Percentiles rank a stretch among this genome's conserved stretches.
phyloP scores from a whole-genome alignment of 2,329 filamentous ascomycete species.

The Fusarium sp. region DNA sequence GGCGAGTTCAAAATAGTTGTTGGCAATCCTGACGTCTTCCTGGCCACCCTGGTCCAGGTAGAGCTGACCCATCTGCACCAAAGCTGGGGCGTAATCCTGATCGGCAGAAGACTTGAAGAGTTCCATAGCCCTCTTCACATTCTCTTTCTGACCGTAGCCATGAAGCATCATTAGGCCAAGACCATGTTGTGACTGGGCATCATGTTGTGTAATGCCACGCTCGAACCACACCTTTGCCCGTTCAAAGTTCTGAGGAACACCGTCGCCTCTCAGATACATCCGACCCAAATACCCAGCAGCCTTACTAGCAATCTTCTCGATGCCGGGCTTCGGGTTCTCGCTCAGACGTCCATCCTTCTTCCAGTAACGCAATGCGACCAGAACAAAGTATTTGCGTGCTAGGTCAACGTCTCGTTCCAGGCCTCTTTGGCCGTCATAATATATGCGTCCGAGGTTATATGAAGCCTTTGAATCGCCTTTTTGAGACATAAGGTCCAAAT shows the following conservation, averaged over 20 bases:
- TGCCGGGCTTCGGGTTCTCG: constrained; percentile 74
- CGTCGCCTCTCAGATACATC: constrained; percentile 91
- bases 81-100: constrained; percentile 81
- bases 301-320: constrained; percentile 84
- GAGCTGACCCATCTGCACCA: constrained; percentile 84
- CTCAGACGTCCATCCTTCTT: constrained; percentile 78
- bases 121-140: constrained; percentile 78
- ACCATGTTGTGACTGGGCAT: constrained; percentile 86
- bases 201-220: constrained; percentile 78
- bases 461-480: constrained; percentile 91
- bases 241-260: constrained; percentile 80
- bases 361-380: constrained; percentile 86
- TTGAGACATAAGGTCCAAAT: constrained; percentile 87
- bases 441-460: constrained; percentile 84
- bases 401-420: constrained; percentile 78
- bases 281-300: constrained; percentile 88
- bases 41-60: constrained; percentile 84
- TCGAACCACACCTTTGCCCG: constrained; percentile 86
- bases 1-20: constrained; percentile 88
- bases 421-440: constrained; percentile 86
- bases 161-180: constrained; percentile 86
- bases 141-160: constrained; percentile 77
- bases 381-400: constrained; percentile 84
- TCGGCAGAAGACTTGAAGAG: constrained; percentile 84
- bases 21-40: constrained; percentile 79